These are phyloP conservation scores for Hansenula sp. DNA, from an alignment of 1,139 yeast genomes.

Conservation along the genomic window DNA sequence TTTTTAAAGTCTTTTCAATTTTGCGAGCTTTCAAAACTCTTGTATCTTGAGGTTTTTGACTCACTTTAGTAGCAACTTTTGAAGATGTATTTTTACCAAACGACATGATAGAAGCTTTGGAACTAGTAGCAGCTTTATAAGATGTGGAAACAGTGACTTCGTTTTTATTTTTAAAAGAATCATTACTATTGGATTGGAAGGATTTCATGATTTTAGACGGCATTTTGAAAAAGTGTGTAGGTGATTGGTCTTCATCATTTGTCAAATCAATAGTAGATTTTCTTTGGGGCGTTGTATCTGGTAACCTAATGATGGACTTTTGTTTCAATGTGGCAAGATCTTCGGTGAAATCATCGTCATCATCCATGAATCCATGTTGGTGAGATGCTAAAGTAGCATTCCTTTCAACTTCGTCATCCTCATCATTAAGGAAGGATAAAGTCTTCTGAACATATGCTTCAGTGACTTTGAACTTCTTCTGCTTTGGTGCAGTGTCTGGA, in stretches of 20 bases:
- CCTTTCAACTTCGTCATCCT: constrained; percentile 29
- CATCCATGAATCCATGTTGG: constrained; percentile 38
- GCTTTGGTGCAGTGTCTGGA: constrained; percentile 15
- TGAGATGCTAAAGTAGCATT: constrained; percentile 31
- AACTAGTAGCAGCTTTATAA: constrained; percentile 53
- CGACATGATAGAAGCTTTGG: constrained; percentile 57
- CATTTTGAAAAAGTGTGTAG: constrained; percentile 31
- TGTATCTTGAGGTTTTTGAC: constrained; percentile 9
- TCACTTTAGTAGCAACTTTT: constrained; percentile 3
- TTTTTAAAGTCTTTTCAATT: constrained; percentile 7
- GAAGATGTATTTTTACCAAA: constrained; percentile 30
- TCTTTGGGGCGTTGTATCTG: constrained; percentile 17
- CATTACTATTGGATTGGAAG: constrained; percentile 38
- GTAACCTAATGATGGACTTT: constrained; percentile 35
- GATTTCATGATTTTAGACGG: constrained; percentile 45
- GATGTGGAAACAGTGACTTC: constrained; percentile 57
- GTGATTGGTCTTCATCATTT: constrained; percentile 30
- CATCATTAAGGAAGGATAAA: constrained; percentile 54
- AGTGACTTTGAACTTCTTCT: constrained; percentile 32
- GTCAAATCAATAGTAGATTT: constrained; percentile 20
- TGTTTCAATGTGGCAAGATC: constrained; percentile 47
- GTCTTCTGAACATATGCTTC: constrained; percentile 61
- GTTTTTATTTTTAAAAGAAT: constrained; percentile 37
- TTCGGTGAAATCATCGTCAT: constrained; percentile 25
- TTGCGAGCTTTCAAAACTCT: constrained; percentile 23